Base-by-base conservation (phyloP, 306 rosid species). In the Purshia tridentata region DNA sequence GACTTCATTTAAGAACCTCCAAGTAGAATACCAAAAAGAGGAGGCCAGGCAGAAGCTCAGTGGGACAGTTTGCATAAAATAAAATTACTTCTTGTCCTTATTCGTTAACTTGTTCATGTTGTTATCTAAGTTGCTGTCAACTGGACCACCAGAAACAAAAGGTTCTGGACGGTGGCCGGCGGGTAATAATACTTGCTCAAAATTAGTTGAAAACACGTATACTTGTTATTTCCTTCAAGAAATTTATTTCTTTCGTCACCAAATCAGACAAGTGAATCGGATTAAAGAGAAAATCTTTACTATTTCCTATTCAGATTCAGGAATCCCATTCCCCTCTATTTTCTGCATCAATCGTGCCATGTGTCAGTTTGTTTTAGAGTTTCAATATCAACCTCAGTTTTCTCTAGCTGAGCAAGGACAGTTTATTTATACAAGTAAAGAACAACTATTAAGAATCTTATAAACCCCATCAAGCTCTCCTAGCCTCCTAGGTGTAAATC, bases 121-220 rank as follows among this genome's bases (percentile, higher is more conserved):
- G 22, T 46, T 8, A 6, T 60, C 22, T 12, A 1, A 0, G 63
- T 23, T 5, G 41, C 46, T 39, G 22, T 60, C 66, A 7, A 60
- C 7, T 39, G 66, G 66, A 16, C 66, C 66, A 60, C 18, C 53
- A 3, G 66, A 60, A 13, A 16, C 66, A 16, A 68, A 5, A 49
- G 49, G 9, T 51, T 35, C 47, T 4, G 72, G 72, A 7, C 72
- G 72, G 73, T 69, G 73, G 4, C 48, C 56, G 52, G 48, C 37
- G 41, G 58, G 60, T 39, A 37, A 51, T 39, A n/a, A 68, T 29
- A 35, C 35, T 3, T 15, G 59, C 29, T 51, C 6, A n/a, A n/a
- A 9, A 49, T 22, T 8, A 16, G 49, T 52, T n/a, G 19, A 52
- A 29, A 54, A 49, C 44, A 58, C 6, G 35, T 29, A 29, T 29